Evolutionary conservation across 257 asterid species (phyloP).

Genomic region (Linaria vulgaris): DNA sequence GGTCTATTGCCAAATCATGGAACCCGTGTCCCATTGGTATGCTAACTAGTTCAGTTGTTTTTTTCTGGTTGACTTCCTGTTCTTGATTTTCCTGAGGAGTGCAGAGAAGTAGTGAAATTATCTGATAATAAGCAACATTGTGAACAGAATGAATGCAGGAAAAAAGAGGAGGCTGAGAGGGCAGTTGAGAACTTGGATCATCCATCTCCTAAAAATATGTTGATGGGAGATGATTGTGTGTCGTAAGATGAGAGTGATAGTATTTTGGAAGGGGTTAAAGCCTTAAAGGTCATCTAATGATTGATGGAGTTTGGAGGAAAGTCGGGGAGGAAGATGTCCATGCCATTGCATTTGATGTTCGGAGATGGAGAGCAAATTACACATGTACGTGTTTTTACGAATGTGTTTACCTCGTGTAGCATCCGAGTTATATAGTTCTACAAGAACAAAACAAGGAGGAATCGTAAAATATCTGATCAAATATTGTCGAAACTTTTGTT

Average conservation of each 20-base stretch:
- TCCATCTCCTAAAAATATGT: constrained; percentile 31
- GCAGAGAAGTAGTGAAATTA: constrained; percentile 22
- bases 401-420: too few relatives aligned
- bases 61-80: constrained; percentile 57
- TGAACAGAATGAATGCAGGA: constrained; percentile 31
- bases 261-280: constrained; percentile 29
- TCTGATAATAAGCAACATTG: constrained; percentile 22
- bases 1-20: constrained; percentile 64
- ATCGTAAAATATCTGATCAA: too few relatives aligned
- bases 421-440: too few relatives aligned
- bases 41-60: constrained; percentile 61
- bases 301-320: constrained; percentile 68
- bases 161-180: constrained; percentile 54
- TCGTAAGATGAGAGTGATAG: constrained; percentile 11
- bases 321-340: constrained; percentile 48
- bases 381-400: too few relatives aligned
- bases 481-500: too few relatives aligned
- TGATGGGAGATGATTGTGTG: constrained; percentile 26
- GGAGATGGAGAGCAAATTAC: too few relatives aligned
- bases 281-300: constrained; percentile 62
- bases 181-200: constrained; percentile 32
- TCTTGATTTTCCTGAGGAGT: constrained; percentile 40
- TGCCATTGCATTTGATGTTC: constrained; percentile 57
- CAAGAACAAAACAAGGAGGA: too few relatives aligned
- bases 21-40: constrained; percentile 79